Percentiles rank a stretch among this genome's conserved stretches.
These are phyloP conservation scores for Gyromitra esculenta DNA, from an alignment of 2,329 filamentous ascomycete species.

Conservation along the genomic window DNA sequence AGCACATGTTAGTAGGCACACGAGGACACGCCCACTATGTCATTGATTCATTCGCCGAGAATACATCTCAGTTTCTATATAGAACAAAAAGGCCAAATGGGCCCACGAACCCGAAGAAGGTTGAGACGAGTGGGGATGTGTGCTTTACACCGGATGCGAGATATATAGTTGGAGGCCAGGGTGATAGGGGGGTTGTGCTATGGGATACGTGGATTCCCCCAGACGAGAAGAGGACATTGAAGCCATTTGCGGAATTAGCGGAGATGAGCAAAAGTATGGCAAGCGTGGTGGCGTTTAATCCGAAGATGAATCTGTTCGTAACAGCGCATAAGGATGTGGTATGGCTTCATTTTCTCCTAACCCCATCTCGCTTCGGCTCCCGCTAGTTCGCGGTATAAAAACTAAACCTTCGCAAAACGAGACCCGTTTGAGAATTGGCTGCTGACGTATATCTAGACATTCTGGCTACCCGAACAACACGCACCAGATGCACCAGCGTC, in stretches of 20 bases:
- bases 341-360: conserved; percentile 40
- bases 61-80: conserved; percentile 57
- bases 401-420: background rate
- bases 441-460: conserved; percentile 53
- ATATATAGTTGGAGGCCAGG: conserved; percentile 79
- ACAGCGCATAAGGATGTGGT: conserved; percentile 85
- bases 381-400: background rate
- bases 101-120: conserved; percentile 63
- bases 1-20: conserved; percentile 83
- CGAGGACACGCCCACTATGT: conserved; percentile 86
- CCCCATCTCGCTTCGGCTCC: background rate
- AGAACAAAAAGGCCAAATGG: conserved; percentile 60
- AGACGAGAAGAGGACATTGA: conserved; percentile 68
- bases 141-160: conserved; percentile 90
- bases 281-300: conserved; percentile 86
- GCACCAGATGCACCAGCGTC: conserved; percentile 55
- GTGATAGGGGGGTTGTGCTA: conserved; percentile 75
- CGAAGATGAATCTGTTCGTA: conserved; percentile 88
- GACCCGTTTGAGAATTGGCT: background rate
- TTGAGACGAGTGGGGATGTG: conserved; percentile 73
- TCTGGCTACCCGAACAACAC: conserved; percentile 58
- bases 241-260: conserved; percentile 70
- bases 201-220: conserved; percentile 79
- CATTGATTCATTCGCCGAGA: conserved; percentile 84
- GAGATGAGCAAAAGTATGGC: conserved; percentile 69